These are phyloP conservation scores for Leishmania tarentolae DNA, from an alignment of 208 protist genomes.

Conservation along the genomic window DNA sequence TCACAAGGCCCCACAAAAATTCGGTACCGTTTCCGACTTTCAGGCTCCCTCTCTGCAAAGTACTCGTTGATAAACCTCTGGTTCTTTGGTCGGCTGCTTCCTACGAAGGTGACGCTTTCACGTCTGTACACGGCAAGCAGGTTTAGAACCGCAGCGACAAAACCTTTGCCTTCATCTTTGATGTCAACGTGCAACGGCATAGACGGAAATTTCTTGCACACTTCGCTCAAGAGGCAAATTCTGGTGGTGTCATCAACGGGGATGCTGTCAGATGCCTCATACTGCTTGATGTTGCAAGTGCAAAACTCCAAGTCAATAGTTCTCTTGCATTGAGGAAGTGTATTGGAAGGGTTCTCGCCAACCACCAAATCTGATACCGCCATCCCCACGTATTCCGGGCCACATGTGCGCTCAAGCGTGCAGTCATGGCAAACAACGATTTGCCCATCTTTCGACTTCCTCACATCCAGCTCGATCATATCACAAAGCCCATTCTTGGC, in stretches of 20 bases:
- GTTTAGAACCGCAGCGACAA: constrained; percentile 55
- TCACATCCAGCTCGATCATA: constrained; percentile 83
- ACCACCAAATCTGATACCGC: constrained; percentile 55
- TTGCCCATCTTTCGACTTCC: constrained; percentile 63
- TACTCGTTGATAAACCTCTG: constrained; percentile 52
- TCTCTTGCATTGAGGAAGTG: constrained; percentile 56
- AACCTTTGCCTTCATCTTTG: constrained; percentile 50
- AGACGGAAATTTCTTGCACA: constrained; percentile 61
- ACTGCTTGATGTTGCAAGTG: constrained; percentile 35
- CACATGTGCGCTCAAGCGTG: constrained; percentile 49
- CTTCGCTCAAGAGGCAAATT: constrained; percentile 69
- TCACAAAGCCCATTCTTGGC: constrained; percentile 43
- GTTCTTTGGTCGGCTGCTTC: constrained; percentile 62
- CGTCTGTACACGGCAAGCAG: constrained; percentile 63
- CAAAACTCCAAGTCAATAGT: constrained; percentile 68
- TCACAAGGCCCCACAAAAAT: constrained; percentile 53
- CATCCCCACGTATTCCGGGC: constrained; percentile 28
- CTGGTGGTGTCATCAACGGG: constrained; percentile 61
- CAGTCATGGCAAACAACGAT: constrained; percentile 76
- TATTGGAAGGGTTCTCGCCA: constrained; percentile 38
- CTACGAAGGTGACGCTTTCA: constrained; percentile 63
- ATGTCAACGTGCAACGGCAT: constrained; percentile 82
- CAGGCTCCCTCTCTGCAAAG: constrained; percentile 37
- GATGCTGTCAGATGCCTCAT: constrained; percentile 44
- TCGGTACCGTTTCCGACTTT: constrained; percentile 54